phyloP scores from a whole-genome alignment of 805 yeast genomes.

The Saturnispora sekii region DNA sequence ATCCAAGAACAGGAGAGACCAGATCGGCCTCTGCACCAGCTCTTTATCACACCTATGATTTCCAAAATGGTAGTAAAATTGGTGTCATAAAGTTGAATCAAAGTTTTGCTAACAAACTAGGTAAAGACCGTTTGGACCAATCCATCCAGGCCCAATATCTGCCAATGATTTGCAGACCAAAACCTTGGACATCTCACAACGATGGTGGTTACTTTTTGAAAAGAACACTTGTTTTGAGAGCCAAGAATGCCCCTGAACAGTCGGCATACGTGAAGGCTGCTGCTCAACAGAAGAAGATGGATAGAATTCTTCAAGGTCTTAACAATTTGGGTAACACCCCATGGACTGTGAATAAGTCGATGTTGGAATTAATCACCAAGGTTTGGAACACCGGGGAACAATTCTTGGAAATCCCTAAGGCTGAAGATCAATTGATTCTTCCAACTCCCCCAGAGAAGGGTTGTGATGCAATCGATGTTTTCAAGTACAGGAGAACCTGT shows the following conservation, averaged over 20 bases:
- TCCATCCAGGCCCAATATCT: constrained; percentile 70
- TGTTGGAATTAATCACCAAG: constrained; percentile 59
- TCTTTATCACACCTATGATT: constrained; percentile 80
- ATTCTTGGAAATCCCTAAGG: constrained; percentile 65
- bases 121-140: constrained; percentile 54
- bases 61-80: constrained; percentile 62
- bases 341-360: constrained; percentile 79
- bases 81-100: constrained; percentile 78
- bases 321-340: constrained; percentile 81
- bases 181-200: constrained; percentile 75
- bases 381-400: constrained; percentile 83
- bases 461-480: constrained; percentile 62
- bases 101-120: constrained; percentile 52
- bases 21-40: constrained; percentile 82
- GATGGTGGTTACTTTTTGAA: constrained; percentile 78
- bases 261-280: constrained; percentile 83
- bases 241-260: constrained; percentile 83
- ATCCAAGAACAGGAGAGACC: constrained; percentile 62
- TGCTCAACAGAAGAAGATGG: constrained; percentile 54
- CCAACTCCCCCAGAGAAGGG: constrained; percentile 50
- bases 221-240: constrained; percentile 56
- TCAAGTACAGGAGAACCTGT: constrained; percentile 58
- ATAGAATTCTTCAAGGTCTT: constrained; percentile 65
- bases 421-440: constrained; percentile 32
- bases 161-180: constrained; percentile 91